Evolutionary conservation across 2,329 filamentous ascomycete species (phyloP), one percentile per base, ranked within the genome.

Genomic region (Raffaelea deltoideospora): DNA sequence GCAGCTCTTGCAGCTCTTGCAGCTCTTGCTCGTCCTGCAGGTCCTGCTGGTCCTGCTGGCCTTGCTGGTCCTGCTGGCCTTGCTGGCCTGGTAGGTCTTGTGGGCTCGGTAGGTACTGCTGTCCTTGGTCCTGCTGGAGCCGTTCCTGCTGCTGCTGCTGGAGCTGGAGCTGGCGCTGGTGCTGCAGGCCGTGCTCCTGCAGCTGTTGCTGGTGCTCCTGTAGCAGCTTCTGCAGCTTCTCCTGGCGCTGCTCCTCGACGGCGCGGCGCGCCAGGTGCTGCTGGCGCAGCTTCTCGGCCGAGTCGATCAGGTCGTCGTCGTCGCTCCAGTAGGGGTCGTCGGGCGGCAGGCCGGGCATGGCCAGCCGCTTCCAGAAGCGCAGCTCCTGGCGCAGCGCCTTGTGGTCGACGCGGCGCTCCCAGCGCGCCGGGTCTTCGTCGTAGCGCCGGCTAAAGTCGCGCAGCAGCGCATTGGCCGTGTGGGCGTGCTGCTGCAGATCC

Each of bases 341-440:
- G 9, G 64, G 55, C n/a, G n/a, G 8, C 27, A 77, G 53, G 39
- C 72, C 63, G 10, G 71, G 72, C 64, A 78, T 67, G 27, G 32
- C 37, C 61, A 77, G 64, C 30, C 74, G 61, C 55, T 78, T 78
- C 74, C 73, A 79, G 53, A 74, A 76, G 3, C 74, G 61, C 37
- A 76, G 49, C 53, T 78, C 71, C 50, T 76, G 72, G 4, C 68
- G 62, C 31, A 59, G 53, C 6, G 68, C 65, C 34, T 60, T 62
- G 33, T 65, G 63, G 28, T 72, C 61, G 3, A 75, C 64, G 5
- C 63, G 59, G 22, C 63, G 58, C 39, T 72, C 63, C 60, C 70
- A 69, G 17, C 67, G 59, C 27, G 57, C 55, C 43, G 65, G 61
- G 41, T 76, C 63, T 44, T 73, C 70, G 44, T 75, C 67, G 47